Percentiles rank a stretch among this genome's conserved stretches.
Evolutionary conservation across 2,329 filamentous ascomycete species (phyloP).

Genomic region (Lecanicillium sp.): DNA sequence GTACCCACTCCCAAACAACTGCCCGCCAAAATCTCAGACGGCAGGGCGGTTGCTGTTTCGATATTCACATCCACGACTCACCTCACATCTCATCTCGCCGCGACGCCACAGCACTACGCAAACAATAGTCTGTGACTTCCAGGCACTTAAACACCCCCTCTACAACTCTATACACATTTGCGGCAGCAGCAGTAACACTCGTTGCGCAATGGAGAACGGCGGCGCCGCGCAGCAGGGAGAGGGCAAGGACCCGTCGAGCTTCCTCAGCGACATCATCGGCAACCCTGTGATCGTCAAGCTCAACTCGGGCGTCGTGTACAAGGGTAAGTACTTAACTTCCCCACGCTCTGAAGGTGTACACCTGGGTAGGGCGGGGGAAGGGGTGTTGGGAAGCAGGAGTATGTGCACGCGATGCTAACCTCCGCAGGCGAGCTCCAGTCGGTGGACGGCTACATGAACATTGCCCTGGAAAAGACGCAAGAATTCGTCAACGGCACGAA

Average conservation of each 20-base stretch:
- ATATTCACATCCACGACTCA: not conserved
- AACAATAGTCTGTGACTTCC: no score
- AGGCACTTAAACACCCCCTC: not conserved
- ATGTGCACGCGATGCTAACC: conserved; percentile 16
- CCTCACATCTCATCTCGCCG: not conserved
- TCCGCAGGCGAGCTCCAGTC: conserved; percentile 81
- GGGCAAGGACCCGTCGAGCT: conserved; percentile 87
- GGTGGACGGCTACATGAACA: conserved; percentile 99
- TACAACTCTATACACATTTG: not conserved
- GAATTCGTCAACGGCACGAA: conserved; percentile 85
- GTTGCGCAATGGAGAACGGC: conserved; percentile 71
- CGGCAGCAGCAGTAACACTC: not conserved
- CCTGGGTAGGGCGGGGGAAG: no score
- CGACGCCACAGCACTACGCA: not conserved
- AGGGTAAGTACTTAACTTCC: conserved; percentile 69
- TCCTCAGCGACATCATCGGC: conserved; percentile 90
- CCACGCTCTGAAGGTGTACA: no score
- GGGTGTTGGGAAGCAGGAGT: no score
- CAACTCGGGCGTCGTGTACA: conserved; percentile 98
- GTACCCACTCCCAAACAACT: not conserved
- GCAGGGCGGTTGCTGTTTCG: not conserved
- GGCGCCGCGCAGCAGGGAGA: conserved; percentile 56
- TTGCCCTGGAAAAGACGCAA: conserved; percentile 90
- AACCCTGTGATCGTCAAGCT: conserved; percentile 93
- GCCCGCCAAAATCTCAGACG: not conserved